Evolutionary conservation across 164 flowering plant species (phyloP).

Genomic region (Vitis riparia): DNA sequence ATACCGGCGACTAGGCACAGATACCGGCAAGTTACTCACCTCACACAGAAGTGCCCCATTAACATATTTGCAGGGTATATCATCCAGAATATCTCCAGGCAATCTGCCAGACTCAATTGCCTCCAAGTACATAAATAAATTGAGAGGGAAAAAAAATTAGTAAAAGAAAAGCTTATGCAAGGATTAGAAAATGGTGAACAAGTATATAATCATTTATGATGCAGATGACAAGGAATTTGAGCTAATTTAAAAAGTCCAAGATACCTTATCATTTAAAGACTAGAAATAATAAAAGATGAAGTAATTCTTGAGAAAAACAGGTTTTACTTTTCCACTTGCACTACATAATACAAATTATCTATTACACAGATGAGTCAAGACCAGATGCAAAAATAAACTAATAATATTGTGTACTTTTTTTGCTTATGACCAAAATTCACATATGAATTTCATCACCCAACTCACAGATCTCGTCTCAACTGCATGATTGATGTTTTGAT

Average conservation of each 20-base stretch:
- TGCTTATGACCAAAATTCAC: no score
- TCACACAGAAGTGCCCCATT: conserved; percentile 79
- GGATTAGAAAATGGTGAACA: neutral
- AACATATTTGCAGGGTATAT: conserved; percentile 81
- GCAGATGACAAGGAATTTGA: neutral
- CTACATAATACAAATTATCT: no score
- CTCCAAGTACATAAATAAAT: conserved; percentile 36
- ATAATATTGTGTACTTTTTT: no score
- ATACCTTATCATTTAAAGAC: no score
- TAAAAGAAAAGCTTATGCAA: neutral
- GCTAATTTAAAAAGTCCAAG: neutral
- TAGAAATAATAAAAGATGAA: no score
- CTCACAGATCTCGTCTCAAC: neutral
- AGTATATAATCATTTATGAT: neutral
- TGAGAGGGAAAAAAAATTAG: conserved; percentile 1
- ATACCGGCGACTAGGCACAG: no score
- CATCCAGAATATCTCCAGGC: conserved; percentile 87
- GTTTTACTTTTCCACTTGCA: no score
- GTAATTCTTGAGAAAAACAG: no score
- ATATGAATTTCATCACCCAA: neutral
- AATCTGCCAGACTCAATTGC: conserved; percentile 91
- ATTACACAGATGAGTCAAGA: no score
- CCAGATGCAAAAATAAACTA: no score
- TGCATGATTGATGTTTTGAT: neutral
- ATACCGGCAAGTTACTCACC: conserved; percentile 41